phyloP scores from a whole-genome alignment of 177 flowering plant species.

The Vitis hybrid region DNA sequence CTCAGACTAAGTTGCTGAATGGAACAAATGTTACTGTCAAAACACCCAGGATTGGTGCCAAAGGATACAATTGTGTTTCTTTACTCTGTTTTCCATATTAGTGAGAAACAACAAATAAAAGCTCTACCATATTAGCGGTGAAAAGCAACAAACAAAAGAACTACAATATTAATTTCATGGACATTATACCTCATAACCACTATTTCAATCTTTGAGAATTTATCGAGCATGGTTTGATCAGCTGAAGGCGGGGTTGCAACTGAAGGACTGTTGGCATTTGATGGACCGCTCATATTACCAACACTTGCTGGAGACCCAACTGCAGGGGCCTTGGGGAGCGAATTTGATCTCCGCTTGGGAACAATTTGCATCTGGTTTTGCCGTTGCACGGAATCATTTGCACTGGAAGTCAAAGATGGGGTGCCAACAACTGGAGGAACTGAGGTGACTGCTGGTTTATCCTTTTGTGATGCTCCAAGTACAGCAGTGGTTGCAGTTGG shows the following conservation, averaged over 20 bases:
- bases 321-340: slow-evolving; percentile 69
- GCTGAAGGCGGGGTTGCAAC: slow-evolving; percentile 55
- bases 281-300: slow-evolving; percentile 51
- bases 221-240: slow-evolving; percentile 62
- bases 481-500: slow-evolving; percentile 38
- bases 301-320: slow-evolving; percentile 93
- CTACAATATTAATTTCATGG: not conserved
- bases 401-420: slow-evolving; percentile 68
- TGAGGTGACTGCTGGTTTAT: slow-evolving; percentile 53
- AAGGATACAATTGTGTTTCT: no score
- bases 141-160: not conserved
- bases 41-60: no score
- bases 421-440: slow-evolving; percentile 53
- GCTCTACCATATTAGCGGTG: no score
- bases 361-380: slow-evolving; percentile 58
- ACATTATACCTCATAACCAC: slow-evolving; percentile 64
- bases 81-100: no score
- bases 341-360: slow-evolving; percentile 73
- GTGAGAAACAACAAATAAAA: no score
- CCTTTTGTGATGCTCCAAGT: slow-evolving; percentile 59
- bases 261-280: slow-evolving; percentile 77
- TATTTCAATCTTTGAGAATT: slow-evolving; percentile 82
- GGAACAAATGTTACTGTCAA: no score
- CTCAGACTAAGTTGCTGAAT: no score
- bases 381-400: slow-evolving; percentile 74